phyloP scores from a whole-genome alignment of 805 yeast genomes.

The Ogataea dorogensis region DNA sequence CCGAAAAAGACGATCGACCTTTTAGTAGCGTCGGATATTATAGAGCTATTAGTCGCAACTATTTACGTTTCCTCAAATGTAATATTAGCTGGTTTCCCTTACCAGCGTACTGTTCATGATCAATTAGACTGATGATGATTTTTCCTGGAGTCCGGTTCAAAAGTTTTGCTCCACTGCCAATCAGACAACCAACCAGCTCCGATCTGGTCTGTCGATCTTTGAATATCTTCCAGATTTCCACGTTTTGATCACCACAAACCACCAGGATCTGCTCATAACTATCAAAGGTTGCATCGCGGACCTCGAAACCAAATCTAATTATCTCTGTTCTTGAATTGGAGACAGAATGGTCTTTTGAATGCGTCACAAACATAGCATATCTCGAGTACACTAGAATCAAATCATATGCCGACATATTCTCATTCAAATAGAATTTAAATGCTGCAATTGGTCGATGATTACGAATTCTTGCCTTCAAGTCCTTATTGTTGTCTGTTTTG shows the following conservation, averaged over 20 bases:
- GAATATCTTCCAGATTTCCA: constrained; percentile 30
- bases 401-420: constrained; percentile 22
- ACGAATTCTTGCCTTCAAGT: constrained; percentile 27
- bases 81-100: constrained; percentile 19
- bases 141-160: constrained; percentile 30
- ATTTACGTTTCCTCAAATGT: constrained; percentile 16
- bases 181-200: constrained; percentile 24
- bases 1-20: constrained; percentile 5
- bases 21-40: no score
- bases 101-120: constrained; percentile 10
- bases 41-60: no score
- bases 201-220: constrained; percentile 22
- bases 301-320: constrained; percentile 26
- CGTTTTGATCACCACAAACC: constrained; percentile 22
- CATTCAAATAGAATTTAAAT: constrained; percentile 24
- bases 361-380: constrained; percentile 29
- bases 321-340: constrained; percentile 28
- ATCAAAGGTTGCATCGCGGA: constrained; percentile 30
- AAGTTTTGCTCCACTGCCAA: constrained; percentile 26
- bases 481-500: constrained; percentile 23
- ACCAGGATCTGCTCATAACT: constrained; percentile 26
- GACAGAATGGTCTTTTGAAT: constrained; percentile 20
- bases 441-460: constrained; percentile 29
- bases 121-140: constrained; percentile 24
- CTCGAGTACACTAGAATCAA: constrained; percentile 30